Evolutionary conservation across 2,329 filamentous ascomycete genomes (phyloP), one percentile per base, ranked within the genome.

Genomic region (Fusarium abutilonis): DNA sequence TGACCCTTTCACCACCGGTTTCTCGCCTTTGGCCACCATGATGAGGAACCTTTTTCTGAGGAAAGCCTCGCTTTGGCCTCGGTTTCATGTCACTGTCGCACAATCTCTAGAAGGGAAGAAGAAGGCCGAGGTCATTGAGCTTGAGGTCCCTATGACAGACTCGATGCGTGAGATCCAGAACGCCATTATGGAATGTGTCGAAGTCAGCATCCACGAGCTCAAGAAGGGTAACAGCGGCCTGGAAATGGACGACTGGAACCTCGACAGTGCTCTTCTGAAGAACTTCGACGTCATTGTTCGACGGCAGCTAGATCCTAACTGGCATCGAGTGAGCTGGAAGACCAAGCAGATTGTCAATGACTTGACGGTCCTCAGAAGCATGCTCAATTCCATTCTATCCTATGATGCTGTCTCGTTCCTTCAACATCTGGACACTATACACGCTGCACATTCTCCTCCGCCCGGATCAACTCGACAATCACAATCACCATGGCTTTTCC

Each of bases 181-280:
- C 63, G 93, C 95, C 23, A 89, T 98, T 57, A 86, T 99, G 76
- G 94, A 98, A 73, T 99, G 95, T 73, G 93, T 99, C 15, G 94
- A 98, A 76, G 89, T 92, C 67, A 97, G 93, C 73, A 95, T 99
- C 65, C 87, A 91, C 52, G 95, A 99, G 77, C 83, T 99, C 39
- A 96, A 94, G 74, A 98, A 96, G 77, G 86, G 87, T 15, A 98
- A 97, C 71, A 85, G 88, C 1, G 93, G 93, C 3, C 80, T 99
- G 7, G 94, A 98, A 68, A 93, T 98, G 87, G 93, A 96, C 57
- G 93, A 97, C 71, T 98, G 94, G 94, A 97, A 92, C 45, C 82
- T 97, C 15, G 94, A 98, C 75, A 97, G 91, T 72, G 94, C 94
- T 32, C 78, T 98, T 59, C 90, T 97, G 66, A 91, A 90, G 72